phyloP scores from a whole-genome alignment of 129 eudicot species.

The Apium graveolens region DNA sequence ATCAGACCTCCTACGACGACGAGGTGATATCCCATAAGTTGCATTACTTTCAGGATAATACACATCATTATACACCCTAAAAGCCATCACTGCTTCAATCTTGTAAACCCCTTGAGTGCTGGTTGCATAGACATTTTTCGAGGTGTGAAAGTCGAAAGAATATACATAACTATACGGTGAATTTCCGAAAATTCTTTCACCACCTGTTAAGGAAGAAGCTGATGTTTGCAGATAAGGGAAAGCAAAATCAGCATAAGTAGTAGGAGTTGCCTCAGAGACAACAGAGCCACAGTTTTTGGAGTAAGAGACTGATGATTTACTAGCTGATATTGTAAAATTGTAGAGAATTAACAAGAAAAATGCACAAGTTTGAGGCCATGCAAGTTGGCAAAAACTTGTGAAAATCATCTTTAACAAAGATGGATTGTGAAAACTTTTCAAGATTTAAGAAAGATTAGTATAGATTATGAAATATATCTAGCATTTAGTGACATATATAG shows the following conservation, averaged over 20 bases:
- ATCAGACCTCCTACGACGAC: background rate
- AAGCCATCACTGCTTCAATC: conserved; percentile 35
- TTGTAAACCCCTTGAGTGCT: conserved; percentile 25
- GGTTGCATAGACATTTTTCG: conserved; percentile 26
- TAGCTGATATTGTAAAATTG: background rate
- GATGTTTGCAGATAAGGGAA: conserved; percentile 19
- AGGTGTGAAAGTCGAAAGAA: conserved; percentile 20
- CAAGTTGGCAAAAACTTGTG: background rate
- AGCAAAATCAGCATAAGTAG: conserved; percentile 12
- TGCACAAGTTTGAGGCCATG: background rate
- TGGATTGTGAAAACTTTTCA: background rate
- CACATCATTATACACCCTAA: conserved; percentile 12
- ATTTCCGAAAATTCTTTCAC: conserved; percentile 31
- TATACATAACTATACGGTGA: background rate
- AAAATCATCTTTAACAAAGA: background rate
- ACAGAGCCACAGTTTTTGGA: conserved; percentile 38
- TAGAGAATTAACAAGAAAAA: conserved; percentile 13
- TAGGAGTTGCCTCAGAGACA: conserved; percentile 43
- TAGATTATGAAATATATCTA: background rate
- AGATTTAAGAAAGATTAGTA: background rate
- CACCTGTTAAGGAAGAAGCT: conserved; percentile 38
- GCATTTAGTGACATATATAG: background rate
- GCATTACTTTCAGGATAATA: conserved; percentile 13
- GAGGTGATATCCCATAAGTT: conserved; percentile 1
- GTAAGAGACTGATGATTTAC: conserved; percentile 31